Evolutionary conservation across 1,284 basidiomycete genomes (phyloP).

Genomic region (Pascua guehoae): DNA sequence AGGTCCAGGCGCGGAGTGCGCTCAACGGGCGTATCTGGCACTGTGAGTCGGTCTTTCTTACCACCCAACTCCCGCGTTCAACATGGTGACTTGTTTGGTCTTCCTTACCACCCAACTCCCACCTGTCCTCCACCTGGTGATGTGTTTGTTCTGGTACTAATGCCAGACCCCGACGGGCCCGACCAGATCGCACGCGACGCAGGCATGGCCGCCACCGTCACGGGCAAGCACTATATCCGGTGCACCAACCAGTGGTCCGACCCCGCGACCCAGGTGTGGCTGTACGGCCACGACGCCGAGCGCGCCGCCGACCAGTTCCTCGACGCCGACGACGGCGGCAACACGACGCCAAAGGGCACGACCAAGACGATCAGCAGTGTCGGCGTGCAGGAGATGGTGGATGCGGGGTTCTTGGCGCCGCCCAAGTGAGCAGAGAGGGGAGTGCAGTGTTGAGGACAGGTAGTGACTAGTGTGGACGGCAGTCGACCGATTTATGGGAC

Average conservation of each 20-base stretch:
- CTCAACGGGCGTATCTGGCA: slow-evolving; percentile 17
- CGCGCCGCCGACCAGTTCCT: slow-evolving; percentile 2
- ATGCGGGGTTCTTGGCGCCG: neutral
- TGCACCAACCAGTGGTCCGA: slow-evolving; percentile 18
- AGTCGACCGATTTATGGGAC: no score
- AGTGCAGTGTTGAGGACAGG: no score
- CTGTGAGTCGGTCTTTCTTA: slow-evolving; percentile 1
- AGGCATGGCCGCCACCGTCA: slow-evolving; percentile 12
- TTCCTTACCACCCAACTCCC: no score
- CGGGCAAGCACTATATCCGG: slow-evolving; percentile 12
- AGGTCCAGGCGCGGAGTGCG: slow-evolving; percentile 12
- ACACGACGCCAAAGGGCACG: neutral
- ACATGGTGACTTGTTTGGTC: no score
- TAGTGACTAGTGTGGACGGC: no score
- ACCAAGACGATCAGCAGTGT: neutral
- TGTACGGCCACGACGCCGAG: slow-evolving; percentile 15
- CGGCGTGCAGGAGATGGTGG: slow-evolving; percentile 3
- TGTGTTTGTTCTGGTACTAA: neutral
- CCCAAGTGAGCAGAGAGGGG: no score
- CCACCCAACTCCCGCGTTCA: no score
- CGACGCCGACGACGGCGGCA: neutral
- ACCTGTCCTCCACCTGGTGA: no score
- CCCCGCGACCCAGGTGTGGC: slow-evolving; percentile 15
- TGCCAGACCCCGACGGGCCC: slow-evolving; percentile 8
- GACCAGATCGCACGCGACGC: slow-evolving; percentile 8